These are phyloP conservation scores for Penicillium sp. DNA, from an alignment of 2,329 filamentous ascomycete genomes.

Conservation along the genomic window DNA sequence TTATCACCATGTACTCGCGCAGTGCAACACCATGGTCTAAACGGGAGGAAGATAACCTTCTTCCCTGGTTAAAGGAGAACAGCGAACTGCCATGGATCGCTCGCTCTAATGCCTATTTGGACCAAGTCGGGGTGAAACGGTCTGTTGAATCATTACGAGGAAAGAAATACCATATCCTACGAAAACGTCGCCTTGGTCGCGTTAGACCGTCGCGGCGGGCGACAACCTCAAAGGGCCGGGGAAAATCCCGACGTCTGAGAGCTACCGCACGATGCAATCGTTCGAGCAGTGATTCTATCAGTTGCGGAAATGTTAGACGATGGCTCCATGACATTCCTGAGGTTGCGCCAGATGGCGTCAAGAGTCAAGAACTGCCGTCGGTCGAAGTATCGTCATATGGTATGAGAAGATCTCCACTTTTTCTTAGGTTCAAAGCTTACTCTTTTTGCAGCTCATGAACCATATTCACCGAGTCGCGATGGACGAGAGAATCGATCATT, in stretches of 20 bases:
- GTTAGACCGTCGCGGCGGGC: neutral
- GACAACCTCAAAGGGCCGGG: neutral
- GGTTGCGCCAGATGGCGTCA: neutral
- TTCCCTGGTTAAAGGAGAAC: no score
- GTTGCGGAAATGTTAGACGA: slow-evolving; percentile 4
- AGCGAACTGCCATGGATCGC: no score
- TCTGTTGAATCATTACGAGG: no score
- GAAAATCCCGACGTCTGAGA: slow-evolving; percentile 1
- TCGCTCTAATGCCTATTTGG: no score
- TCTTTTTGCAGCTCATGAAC: slow-evolving; percentile 4
- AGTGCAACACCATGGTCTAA: no score
- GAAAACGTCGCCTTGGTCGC: slow-evolving; percentile 5
- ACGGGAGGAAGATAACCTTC: no score
- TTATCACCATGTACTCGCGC: neutral
- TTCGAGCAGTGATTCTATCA: slow-evolving; percentile 1
- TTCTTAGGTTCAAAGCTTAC: neutral
- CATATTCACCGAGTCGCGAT: slow-evolving; percentile 1
- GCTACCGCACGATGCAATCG: neutral
- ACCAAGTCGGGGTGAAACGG: no score
- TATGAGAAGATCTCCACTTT: slow-evolving; percentile 3
- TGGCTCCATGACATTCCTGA: slow-evolving; percentile 1
- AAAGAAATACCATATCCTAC: neutral
- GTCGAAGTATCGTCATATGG: slow-evolving; percentile 1
- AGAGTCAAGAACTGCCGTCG: slow-evolving; percentile 1
- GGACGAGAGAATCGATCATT: slow-evolving; percentile 2